Conservation (phyloP, 495 filamentous ascomycete genomes). For the Chaetomium fimeti region DNA sequence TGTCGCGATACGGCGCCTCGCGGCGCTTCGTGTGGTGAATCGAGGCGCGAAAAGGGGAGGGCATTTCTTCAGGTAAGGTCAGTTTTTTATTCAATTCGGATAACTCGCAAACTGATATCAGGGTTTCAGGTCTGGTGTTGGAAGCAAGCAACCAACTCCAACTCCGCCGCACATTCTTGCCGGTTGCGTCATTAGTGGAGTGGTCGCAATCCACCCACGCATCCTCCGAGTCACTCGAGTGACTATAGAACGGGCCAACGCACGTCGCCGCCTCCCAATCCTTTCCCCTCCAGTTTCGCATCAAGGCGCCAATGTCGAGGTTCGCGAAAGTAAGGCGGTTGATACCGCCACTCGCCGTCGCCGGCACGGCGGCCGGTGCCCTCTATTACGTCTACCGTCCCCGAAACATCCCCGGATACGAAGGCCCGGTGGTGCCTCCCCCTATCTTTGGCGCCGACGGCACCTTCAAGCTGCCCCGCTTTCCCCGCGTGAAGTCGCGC, state of each 20-base stretch:
- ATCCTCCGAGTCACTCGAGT: constrained; percentile 4
- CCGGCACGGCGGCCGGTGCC: constrained; percentile 49
- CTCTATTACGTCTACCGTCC: constrained; percentile 81
- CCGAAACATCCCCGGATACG: constrained; percentile 79
- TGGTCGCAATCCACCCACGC: constrained; percentile 10
- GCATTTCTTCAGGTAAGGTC: background rate
- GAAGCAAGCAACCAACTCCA: background rate
- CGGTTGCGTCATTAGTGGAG: constrained; percentile 37
- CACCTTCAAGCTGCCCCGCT: constrained; percentile 74
- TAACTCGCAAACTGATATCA: background rate
- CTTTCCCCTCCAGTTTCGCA: background rate
- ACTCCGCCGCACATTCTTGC: background rate
- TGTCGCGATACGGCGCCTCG: background rate
- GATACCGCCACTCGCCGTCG: constrained; percentile 40
- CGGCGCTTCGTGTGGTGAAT: background rate
- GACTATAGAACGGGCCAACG: background rate
- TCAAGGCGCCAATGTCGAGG: constrained; percentile 30
- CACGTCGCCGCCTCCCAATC: background rate
- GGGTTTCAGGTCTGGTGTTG: constrained; percentile 1
- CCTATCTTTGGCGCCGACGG: constrained; percentile 77
- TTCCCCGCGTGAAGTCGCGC: constrained; percentile 73
- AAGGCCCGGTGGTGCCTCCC: constrained; percentile 75
- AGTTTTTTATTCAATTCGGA: background rate
- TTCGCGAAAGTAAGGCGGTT: constrained; percentile 38
- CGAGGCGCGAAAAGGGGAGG: background rate